Evolutionary conservation across 2,329 filamentous ascomycete genomes (phyloP), one percentile per base, ranked within the genome.

Genomic region (Penicillium brasilianum): DNA sequence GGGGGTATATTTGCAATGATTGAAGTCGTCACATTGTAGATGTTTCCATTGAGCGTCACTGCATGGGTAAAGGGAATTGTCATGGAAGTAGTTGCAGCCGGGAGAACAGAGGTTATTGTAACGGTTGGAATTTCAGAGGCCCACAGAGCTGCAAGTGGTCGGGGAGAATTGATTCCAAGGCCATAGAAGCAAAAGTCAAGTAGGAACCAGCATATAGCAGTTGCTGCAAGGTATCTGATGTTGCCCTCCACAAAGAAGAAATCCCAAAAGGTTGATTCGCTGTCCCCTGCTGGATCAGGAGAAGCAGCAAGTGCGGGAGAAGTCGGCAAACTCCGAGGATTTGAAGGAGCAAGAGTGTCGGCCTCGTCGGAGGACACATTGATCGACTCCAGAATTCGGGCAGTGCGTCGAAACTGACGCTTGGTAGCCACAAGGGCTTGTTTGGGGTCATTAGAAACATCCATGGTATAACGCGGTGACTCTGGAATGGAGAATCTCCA

Each of bases 401-500:
- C 55, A 13, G 55, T 57, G 11, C 43, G 43, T 13, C 28, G 57
- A 30, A 39, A 55, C 14, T 22, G 56, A 37, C 37, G 57, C 50
- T 49, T 59, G 18, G 28, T 58, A 10, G 55, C 43, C 16, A 43
- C 50, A 20, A 51, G 20, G 28, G 36, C 52, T n/a, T 59, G 52
- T 16, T 36, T 25, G 10, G 56, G 59, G 30, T 61, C 50, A 34
- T 57, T 34, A 36, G 44, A 16, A 18, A 88, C 85, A 66, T 88
- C 86, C 30, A 87, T 80, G 14, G 84, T 86, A 75, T 87, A 89
- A 37, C 87, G 77, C 9, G 86, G 86, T 49, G 84, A 87, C 71
- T 88, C 87, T 55, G 85, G 86, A 39, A 88, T 82, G 63, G 86
- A 87, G 70, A 88, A 85, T 20, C 87, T 84, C 65, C 88, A 87